These are phyloP conservation scores for Nannizzia gypsea DNA, from an alignment of 2,329 filamentous ascomycete genomes.

Conservation along the genomic window DNA sequence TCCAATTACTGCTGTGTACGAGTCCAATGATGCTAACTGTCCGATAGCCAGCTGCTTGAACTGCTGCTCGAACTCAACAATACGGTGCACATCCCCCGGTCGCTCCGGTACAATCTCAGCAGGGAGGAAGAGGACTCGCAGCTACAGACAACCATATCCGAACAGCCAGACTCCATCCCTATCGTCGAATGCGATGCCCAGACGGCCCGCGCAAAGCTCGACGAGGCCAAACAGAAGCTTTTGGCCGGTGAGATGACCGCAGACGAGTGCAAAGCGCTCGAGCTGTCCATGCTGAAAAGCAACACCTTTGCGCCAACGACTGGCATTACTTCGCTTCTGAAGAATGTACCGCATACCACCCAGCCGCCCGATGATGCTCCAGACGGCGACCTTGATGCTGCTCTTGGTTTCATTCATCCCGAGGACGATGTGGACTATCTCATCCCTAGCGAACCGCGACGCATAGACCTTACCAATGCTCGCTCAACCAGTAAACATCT, in stretches of 20 bases:
- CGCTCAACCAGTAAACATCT: constrained; percentile 35
- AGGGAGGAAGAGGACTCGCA: constrained; percentile 29
- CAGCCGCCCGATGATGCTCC: constrained; percentile 14
- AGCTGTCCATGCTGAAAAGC: constrained; percentile 28
- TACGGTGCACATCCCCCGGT: constrained; percentile 61
- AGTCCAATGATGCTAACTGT: background rate
- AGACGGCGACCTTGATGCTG: constrained; percentile 21
- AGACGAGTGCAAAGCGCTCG: constrained; percentile 28
- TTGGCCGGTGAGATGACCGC: constrained; percentile 26
- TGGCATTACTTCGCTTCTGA: constrained; percentile 23
- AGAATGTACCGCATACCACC: constrained; percentile 22
- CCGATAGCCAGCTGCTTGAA: constrained; percentile 67
- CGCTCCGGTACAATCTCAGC: constrained; percentile 62
- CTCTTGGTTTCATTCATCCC: constrained; percentile 34
- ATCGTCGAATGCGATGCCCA: constrained; percentile 23
- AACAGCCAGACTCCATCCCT: constrained; percentile 22
- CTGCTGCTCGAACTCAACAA: constrained; percentile 83
- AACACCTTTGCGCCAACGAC: constrained; percentile 29
- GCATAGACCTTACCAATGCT: constrained; percentile 32
- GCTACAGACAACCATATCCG: constrained; percentile 32
- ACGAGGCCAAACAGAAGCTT: constrained; percentile 30
- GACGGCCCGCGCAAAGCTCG: constrained; percentile 26
- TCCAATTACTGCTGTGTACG: background rate
- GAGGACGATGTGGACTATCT: constrained; percentile 35
- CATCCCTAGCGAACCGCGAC: background rate